Percentiles rank a stretch among this genome's conserved stretches.
Conservation (phyloP, 371 early-diverging fungal genomes). For the Mortierella sp. region DNA sequence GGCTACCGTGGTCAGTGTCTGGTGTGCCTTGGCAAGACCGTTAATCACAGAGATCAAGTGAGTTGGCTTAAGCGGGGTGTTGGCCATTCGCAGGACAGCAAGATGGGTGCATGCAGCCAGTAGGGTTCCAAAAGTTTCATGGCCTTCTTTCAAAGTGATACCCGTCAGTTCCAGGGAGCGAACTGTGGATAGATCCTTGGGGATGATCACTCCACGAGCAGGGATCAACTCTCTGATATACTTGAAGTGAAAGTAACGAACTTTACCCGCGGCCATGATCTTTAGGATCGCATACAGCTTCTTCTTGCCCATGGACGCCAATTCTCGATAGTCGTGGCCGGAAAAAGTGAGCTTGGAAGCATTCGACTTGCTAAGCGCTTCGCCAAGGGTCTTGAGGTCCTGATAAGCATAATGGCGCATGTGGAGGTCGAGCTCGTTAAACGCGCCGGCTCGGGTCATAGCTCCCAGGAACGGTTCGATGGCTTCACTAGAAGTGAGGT, state of each 20-base stretch:
- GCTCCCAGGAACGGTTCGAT: conserved; percentile 25
- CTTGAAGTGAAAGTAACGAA: conserved; percentile 37
- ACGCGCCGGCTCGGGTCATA: conserved; percentile 35
- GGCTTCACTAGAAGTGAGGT: conserved; percentile 21
- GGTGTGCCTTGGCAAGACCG: conserved; percentile 8
- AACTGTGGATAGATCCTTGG: conserved; percentile 22
- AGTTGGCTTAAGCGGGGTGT: conserved; percentile 11
- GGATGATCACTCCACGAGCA: conserved; percentile 12
- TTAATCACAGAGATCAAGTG: conserved; percentile 15
- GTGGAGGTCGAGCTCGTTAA: conserved; percentile 40
- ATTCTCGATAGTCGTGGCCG: conserved; percentile 27
- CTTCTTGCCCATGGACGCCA: conserved; percentile 29
- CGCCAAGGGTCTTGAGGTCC: conserved; percentile 25
- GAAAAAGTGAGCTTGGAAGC: conserved; percentile 40
- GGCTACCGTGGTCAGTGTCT: conserved; percentile 17
- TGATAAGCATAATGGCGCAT: conserved; percentile 29
- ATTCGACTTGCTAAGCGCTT: conserved; percentile 26
- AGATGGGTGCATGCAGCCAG: conserved; percentile 28
- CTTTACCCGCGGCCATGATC: conserved; percentile 39
- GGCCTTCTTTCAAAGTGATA: conserved; percentile 34
- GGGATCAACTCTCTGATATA: conserved; percentile 41
- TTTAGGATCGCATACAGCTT: conserved; percentile 26
- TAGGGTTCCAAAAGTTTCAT: conserved; percentile 17
- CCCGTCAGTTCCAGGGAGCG: conserved; percentile 40
- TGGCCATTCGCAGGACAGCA: conserved; percentile 24